Conservation (phyloP, 108 stramenopile genomes). For the Cyclotella baltica region DNA sequence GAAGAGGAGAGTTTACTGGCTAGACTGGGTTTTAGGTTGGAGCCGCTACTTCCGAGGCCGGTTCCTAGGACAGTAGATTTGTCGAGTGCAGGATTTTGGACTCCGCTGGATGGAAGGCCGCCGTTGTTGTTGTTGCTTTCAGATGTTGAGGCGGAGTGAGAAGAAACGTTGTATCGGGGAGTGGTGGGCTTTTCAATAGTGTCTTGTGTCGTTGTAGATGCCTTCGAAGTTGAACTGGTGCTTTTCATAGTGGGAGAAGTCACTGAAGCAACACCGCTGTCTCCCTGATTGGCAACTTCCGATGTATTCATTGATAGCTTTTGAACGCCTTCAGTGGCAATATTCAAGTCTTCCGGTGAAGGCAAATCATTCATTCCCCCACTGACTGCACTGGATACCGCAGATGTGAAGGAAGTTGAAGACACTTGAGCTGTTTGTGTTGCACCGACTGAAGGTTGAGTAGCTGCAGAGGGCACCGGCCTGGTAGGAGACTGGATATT, state of each 20-base stretch:
- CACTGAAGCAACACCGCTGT: neutral
- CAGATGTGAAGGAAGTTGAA: neutral
- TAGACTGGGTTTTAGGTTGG: conserved; percentile 12
- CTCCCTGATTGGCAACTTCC: neutral
- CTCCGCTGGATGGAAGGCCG: conserved; percentile 19
- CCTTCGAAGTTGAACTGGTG: neutral
- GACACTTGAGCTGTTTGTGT: neutral
- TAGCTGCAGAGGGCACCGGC: neutral
- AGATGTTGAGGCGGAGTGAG: neutral
- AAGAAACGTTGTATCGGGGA: neutral
- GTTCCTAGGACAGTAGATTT: neutral
- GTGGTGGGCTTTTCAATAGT: neutral
- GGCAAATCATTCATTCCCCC: conserved; percentile 10
- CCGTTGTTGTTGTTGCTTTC: neutral
- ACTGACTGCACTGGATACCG: neutral
- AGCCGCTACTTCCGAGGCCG: conserved; percentile 6
- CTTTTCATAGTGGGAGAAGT: neutral
- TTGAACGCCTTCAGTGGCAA: neutral
- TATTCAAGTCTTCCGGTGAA: neutral
- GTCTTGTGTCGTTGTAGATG: neutral
- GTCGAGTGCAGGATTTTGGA: neutral
- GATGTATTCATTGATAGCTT: conserved; percentile 2
- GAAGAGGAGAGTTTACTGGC: neutral
- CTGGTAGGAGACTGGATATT: neutral
- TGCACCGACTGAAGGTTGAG: neutral